Conservation (phyloP, 306 rosid genomes). For the Dicorynia guianensis region DNA sequence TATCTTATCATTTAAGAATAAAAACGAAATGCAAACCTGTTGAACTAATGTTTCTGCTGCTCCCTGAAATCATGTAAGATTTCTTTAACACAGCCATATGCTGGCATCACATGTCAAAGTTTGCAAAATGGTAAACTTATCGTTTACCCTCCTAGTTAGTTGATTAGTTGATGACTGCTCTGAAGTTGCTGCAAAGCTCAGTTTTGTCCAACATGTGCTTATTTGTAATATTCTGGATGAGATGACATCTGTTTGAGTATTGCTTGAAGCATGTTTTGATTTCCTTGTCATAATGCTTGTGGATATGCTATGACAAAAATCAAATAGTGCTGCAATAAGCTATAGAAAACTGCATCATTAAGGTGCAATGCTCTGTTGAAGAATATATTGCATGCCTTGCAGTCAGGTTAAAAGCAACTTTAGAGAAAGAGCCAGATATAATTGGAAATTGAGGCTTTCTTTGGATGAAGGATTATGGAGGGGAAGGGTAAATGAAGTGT, state of each 20-base stretch:
- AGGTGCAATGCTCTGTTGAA: conserved; percentile 15
- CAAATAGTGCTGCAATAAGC: background rate
- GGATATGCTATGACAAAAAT: background rate
- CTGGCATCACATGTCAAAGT: conserved; percentile 7
- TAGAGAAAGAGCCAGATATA: background rate
- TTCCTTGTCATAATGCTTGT: background rate
- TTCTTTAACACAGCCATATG: background rate
- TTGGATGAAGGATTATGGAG: too few species aligned
- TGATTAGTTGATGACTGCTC: background rate
- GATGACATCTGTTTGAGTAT: background rate
- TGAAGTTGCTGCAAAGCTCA: background rate
- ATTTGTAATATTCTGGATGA: background rate
- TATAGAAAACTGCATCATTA: background rate
- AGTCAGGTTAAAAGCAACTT: conserved; percentile 11
- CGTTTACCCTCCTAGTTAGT: conserved; percentile 6
- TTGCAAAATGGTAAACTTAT: background rate
- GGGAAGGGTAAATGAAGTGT: too few species aligned
- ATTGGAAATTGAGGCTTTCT: background rate
- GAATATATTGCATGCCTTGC: conserved; percentile 11
- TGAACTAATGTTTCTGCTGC: conserved; percentile 6
- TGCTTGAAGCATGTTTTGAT: conserved; percentile 5
- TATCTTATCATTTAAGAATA: background rate
- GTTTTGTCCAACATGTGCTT: background rate
- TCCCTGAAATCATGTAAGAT: conserved; percentile 10
- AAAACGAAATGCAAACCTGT: background rate